phyloP scores from a whole-genome alignment of 73 alveolate species.

The Tetrahymena thermophila region DNA sequence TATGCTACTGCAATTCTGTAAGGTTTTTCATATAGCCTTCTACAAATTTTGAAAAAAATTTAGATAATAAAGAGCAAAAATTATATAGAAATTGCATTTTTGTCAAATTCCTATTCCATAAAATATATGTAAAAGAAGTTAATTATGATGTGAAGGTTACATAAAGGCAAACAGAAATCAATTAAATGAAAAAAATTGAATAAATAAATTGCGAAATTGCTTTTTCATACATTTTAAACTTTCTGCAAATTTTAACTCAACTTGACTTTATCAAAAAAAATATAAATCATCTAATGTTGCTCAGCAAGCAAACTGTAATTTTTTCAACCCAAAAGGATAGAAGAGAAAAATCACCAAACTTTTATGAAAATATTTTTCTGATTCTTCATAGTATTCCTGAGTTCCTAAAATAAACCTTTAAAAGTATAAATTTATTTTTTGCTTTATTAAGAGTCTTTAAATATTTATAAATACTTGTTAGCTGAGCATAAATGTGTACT shows the following conservation, averaged over 20 bases:
- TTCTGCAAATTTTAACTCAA: not conserved
- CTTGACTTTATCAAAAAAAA: not conserved
- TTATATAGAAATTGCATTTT: not conserved
- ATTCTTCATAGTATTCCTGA: too few relatives aligned
- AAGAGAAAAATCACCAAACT: not conserved
- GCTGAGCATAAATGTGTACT: too few relatives aligned
- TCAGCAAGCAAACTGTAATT: not conserved
- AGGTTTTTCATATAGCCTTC: not conserved
- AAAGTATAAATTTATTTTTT: too few relatives aligned
- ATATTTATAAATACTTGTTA: not conserved
- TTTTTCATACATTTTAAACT: not conserved
- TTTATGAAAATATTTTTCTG: not conserved
- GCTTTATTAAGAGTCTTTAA: not conserved
- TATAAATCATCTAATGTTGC: not conserved
- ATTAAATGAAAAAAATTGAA: too few relatives aligned
- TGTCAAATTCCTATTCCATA: not conserved
- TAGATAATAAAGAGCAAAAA: not conserved
- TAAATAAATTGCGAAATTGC: not conserved
- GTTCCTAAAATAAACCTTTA: too few relatives aligned
- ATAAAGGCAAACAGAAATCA: not conserved
- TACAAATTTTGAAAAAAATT: not conserved
- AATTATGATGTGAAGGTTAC: not conserved
- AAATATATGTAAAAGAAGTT: not conserved
- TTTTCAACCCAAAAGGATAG: not conserved
- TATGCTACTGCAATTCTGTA: not conserved